Evolutionary conservation across 805 yeast genomes (phyloP).

Genomic region (Kodamaea kaohsiungensis): DNA sequence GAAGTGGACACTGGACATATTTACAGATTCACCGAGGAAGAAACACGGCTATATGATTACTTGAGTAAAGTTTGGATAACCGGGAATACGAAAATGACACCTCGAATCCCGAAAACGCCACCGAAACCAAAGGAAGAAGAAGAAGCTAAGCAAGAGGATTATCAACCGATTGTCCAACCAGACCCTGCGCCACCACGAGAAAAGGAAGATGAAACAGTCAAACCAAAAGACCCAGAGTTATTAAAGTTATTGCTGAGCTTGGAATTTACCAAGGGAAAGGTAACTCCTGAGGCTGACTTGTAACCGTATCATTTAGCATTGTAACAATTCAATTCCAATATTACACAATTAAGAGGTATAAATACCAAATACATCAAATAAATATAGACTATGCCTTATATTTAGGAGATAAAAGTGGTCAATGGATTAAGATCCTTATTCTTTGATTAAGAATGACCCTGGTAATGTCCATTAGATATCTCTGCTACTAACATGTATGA

Average conservation of each 20-base stretch:
- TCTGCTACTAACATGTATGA: too few species aligned
- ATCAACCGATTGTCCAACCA: neutral
- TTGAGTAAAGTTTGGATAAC: conserved; percentile 40
- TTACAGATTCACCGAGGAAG: conserved; percentile 22
- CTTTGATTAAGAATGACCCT: too few species aligned
- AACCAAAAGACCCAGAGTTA: neutral
- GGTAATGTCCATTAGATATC: too few species aligned
- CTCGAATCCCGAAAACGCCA: neutral
- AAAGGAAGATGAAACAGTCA: conserved; percentile 1
- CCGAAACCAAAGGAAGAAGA: conserved; percentile 3
- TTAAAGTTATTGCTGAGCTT: neutral
- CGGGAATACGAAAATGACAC: conserved; percentile 16
- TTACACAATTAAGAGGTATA: neutral
- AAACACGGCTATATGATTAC: conserved; percentile 23
- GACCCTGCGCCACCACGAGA: neutral
- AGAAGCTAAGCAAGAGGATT: conserved; percentile 1
- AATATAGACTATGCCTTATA: too few species aligned
- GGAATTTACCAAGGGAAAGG: conserved; percentile 1
- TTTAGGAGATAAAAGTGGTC: too few species aligned
- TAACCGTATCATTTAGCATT: too few species aligned
- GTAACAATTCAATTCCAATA: too few species aligned
- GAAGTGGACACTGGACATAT: conserved; percentile 24
- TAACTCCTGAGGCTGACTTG: neutral
- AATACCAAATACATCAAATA: too few species aligned
- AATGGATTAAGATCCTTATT: too few species aligned